Percentiles rank a stretch among this genome's conserved stretches.
Conservation (phyloP, 1,139 yeast genomes). For the Taphrina deformans region DNA sequence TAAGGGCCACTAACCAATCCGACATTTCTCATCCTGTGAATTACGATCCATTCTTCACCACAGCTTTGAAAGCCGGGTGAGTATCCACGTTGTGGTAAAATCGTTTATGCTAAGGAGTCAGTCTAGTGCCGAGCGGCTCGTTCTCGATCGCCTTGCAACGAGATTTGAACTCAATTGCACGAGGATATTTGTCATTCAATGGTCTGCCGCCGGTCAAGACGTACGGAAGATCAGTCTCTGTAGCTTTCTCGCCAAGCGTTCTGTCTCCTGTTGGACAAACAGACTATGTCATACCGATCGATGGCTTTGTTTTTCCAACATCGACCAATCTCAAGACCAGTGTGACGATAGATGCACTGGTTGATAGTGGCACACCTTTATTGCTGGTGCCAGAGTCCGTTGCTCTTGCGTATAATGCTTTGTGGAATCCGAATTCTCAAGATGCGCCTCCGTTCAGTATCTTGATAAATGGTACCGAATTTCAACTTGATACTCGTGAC, state of each 20-base stretch:
- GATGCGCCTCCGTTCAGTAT: conserved; percentile 21
- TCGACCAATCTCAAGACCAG: not conserved
- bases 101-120: not conserved
- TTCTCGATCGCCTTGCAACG: conserved; percentile 9
- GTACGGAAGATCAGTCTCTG: not conserved
- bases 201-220: conserved; percentile 16
- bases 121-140: not conserved
- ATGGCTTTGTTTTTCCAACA: conserved; percentile 8
- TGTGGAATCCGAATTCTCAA: conserved; percentile 16
- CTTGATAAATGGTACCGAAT: conserved; percentile 5
- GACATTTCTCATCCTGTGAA: not conserved
- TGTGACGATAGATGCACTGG: not conserved
- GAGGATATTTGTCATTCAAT: conserved; percentile 5
- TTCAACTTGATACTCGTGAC: conserved; percentile 2
- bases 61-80: conserved; percentile 7
- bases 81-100: not conserved
- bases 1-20: not conserved
- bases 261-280: not conserved
- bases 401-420: conserved; percentile 13
- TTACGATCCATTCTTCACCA: conserved; percentile 12
- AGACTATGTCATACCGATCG: conserved; percentile 13
- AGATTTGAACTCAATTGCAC: not conserved
- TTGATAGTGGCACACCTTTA: conserved; percentile 17
- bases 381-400: conserved; percentile 6
- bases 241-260: not conserved